These are phyloP conservation scores for Neofusicoccum laricinum DNA, from an alignment of 2,329 filamentous ascomycete genomes.

Conservation along the genomic window DNA sequence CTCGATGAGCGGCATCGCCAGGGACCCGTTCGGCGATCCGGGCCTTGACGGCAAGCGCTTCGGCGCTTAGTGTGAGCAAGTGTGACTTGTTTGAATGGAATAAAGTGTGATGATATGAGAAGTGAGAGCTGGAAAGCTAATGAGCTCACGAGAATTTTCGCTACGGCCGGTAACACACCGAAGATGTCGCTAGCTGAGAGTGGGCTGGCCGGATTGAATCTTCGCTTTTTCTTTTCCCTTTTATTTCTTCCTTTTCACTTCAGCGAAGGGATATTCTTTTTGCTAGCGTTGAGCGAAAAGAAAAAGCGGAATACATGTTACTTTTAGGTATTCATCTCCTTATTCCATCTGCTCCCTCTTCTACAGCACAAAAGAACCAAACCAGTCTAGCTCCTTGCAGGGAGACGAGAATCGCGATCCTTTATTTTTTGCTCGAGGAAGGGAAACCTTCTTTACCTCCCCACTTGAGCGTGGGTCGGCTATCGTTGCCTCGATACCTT, in stretches of 20 bases:
- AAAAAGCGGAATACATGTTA: neutral
- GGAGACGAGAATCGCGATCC: neutral
- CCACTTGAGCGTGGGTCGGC: too few species aligned
- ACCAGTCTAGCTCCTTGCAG: neutral
- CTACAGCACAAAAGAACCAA: neutral
- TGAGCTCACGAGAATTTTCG: neutral
- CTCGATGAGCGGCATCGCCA: neutral
- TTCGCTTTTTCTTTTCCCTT: neutral
- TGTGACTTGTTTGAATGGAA: neutral
- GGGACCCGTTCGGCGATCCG: slow-evolving; percentile 36
- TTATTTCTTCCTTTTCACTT: neutral
- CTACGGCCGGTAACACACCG: neutral
- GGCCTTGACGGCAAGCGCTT: slow-evolving; percentile 23
- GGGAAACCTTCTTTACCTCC: too few species aligned
- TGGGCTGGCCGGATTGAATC: neutral
- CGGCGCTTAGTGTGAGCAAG: neutral
- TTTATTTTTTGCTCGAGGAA: neutral
- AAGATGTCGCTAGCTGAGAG: neutral
- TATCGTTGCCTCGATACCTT: neutral
- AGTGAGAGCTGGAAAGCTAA: neutral
- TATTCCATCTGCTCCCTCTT: neutral
- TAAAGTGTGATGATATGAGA: neutral
- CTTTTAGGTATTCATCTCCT: neutral
- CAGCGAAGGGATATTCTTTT: neutral
- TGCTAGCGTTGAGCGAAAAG: slow-evolving; percentile 2